Evolutionary conservation across 1,284 basidiomycete species (phyloP), one percentile per base, ranked within the genome.

Genomic region (Cutaneotrichosporon sp.): DNA sequence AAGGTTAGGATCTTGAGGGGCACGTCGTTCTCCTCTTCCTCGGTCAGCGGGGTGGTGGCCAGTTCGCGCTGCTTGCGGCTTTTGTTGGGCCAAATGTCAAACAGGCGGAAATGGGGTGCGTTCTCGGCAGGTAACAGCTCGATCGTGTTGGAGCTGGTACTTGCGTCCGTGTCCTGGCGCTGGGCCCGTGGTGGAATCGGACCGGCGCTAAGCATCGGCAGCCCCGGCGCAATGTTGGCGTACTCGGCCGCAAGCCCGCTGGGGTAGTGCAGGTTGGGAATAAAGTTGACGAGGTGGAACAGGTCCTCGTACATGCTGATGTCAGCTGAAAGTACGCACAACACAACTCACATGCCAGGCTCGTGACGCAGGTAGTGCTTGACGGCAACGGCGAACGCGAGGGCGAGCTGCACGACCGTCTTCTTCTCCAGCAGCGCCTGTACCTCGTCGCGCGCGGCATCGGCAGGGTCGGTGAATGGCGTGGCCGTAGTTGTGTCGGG

Each of bases 1-100:
- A 87, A 88, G 54, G 87, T 72, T 8, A 82, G 84, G 50, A 88
- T 80, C 73, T 87, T 86, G 48, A 87, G 72, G 1, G 86, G 86
- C 10, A 59, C 49, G 38, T 55, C 54, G 22, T 49, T 43, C 39
- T 50, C 50, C 1, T 35, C n/a, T 23, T 37, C 39, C 3, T 38
- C 8, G 39, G 15, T 33, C n/a, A 39, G 15, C 26, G 30, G 18
- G 23, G 18, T 4, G 9, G 34, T 46, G 9, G 34, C 38, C 10
- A 41, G 20, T 4, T 54, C 38, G 8, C 15, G 12, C n/a, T 38
- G 34, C 40, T 50, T 49, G 18, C 12, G 18, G 1, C n/a, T 13
- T 39, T 46, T 49, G 35, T 20, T 22, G 2, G 85, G 84, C 73
- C 85, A 87, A 3, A 85, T 59, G 62, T 87, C 85, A 49, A 84